Evolutionary conservation across 148 eudicot genomes (phyloP).

Genomic region (Arbutus unedo): DNA sequence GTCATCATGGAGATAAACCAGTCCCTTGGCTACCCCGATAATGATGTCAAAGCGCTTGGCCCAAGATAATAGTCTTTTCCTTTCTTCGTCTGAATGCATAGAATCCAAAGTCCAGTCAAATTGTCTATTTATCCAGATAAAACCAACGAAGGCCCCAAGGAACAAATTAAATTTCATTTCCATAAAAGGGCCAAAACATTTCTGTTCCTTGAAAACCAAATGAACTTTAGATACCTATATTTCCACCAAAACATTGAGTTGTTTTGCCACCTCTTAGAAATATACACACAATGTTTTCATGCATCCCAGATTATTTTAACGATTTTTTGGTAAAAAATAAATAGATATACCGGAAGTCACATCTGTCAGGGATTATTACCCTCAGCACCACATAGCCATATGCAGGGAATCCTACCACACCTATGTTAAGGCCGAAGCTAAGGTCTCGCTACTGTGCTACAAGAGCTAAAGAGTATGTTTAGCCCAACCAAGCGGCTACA

Average conservation of each 20-base stretch:
- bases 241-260: neutral
- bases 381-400: too few species aligned
- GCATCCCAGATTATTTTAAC: neutral
- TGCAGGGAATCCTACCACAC: too few species aligned
- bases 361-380: too few species aligned
- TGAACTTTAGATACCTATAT: neutral
- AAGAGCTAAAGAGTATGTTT: too few species aligned
- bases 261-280: neutral
- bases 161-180: neutral
- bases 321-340: too few species aligned
- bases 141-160: neutral
- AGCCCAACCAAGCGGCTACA: too few species aligned
- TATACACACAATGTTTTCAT: neutral
- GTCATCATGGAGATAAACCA: conserved; percentile 27
- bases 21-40: conserved; percentile 24
- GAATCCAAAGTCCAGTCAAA: neutral
- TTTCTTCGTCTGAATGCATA: conserved; percentile 10
- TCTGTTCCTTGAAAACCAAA: neutral
- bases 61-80: conserved; percentile 23
- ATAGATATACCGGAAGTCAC: too few species aligned
- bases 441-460: too few species aligned
- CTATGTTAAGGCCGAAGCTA: too few species aligned
- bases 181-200: neutral
- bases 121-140: neutral
- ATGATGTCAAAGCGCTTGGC: conserved; percentile 19